Evolutionary conservation across 495 filamentous ascomycete genomes (phyloP), one percentile per base, ranked within the genome.

Genomic region (Entonaema liquescens): DNA sequence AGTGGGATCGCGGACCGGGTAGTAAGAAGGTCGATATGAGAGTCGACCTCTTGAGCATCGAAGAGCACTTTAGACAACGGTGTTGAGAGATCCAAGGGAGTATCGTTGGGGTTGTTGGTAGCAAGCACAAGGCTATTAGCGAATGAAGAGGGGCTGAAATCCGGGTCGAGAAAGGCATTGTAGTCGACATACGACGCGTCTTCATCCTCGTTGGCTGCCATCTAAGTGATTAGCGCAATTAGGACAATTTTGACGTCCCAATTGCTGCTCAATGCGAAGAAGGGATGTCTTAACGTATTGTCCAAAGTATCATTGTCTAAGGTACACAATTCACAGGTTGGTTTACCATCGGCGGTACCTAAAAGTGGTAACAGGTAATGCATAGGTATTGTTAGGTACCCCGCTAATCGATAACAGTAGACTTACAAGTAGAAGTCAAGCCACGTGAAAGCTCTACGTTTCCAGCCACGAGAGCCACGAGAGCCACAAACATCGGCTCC

Each of bases 21-120:
- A 49, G 94, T 97, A 25, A 99, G 86, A 17, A 86, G 84, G 79
- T 98, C 91, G 68, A 98, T 97, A 76, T 97, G 93, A 1, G 93
- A 97, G 80, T 98, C 94, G 66, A 99, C 90, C 78, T 98, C 95
- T 78, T 99, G 95, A 15, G 96, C 88, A 80, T 99, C 95, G 79
- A 99, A 99, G 17, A 98, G 87, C 12, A 98, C 95, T 53, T 93
- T 88, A 2, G 94, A 97, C 36, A 98, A 87, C 2, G 95, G 95
- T 35, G 95, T 98, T 5, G 93, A 92, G 60, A 98, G 90, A 81
- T 98, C 95, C 74, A 98, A 84, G 31, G 93, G 90, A 3, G 90
- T 91, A 79, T 98, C 95, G 71, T 88, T 91, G 47, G 93, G 87
- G 85, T 97, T 95, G 83, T 97, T 98, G 61, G 95, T 98, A 50